Conservation (phyloP, 148 eudicot species). For the Rhododendron molle region DNA sequence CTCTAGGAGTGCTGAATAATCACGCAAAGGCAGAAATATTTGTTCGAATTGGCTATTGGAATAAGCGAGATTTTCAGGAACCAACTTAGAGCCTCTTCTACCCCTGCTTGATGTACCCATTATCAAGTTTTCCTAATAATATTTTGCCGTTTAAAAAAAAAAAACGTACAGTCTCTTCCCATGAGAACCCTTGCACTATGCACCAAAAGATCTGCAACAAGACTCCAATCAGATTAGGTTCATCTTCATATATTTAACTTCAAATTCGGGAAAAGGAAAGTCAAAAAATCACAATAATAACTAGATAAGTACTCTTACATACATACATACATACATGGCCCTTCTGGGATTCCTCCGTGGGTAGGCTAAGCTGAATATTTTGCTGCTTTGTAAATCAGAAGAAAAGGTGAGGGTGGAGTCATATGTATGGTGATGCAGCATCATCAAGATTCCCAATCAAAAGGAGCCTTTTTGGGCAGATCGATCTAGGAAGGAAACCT, state of each 20-base stretch:
- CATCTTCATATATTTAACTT: not conserved
- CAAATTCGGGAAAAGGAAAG: not conserved
- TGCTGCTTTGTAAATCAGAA: not conserved
- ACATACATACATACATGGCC: not conserved
- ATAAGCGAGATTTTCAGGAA: not conserved
- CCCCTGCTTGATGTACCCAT: no score
- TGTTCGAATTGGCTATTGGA: not conserved
- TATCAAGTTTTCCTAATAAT: no score
- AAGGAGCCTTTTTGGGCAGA: not conserved
- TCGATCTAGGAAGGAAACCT: not conserved
- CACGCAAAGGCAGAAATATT: not conserved
- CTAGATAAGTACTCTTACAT: not conserved
- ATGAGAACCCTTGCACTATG: not conserved
- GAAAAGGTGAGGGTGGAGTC: conserved; percentile 18
- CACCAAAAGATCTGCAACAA: not conserved
- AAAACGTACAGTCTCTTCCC: not conserved
- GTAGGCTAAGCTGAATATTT: not conserved
- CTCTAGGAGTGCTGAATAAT: not conserved
- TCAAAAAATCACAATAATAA: not conserved
- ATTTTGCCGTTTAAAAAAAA: no score
- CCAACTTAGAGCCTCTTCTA: not conserved
- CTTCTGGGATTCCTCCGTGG: not conserved
- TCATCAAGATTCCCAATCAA: conserved; percentile 53
- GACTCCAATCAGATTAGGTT: not conserved
- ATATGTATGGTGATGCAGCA: conserved; percentile 53